A percentile compares a stretch with the other conserved stretches of the same genome.
Evolutionary conservation across 441 rosid genomes (phyloP).

Genomic region (Dalechampia spathulata): DNA sequence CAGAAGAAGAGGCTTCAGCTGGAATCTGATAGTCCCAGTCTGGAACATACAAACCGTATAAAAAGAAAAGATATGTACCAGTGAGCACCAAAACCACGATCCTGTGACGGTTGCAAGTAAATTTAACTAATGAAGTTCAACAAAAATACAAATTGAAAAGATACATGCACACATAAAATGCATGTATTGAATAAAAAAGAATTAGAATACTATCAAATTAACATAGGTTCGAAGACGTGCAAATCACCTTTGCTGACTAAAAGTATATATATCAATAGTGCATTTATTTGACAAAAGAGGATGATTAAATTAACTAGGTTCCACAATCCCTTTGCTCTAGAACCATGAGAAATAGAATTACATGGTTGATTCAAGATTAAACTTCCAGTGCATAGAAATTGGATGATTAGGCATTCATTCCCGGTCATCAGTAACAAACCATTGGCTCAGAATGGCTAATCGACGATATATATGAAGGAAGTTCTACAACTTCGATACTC

Average conservation of each 20-base stretch:
- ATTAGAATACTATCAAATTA: not conserved
- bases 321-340: not conserved
- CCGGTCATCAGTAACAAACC: not conserved
- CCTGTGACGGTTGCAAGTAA: slow-evolving; percentile 32
- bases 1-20: slow-evolving; percentile 32
- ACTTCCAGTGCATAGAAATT: not conserved
- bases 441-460: no score
- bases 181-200: not conserved
- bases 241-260: not conserved
- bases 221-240: not conserved
- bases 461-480: no score
- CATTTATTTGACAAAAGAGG: not conserved
- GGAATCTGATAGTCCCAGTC: slow-evolving; percentile 73
- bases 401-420: not conserved
- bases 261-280: not conserved
- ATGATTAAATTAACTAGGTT: not conserved
- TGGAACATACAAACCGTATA: slow-evolving; percentile 65
- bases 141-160: not conserved
- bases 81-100: slow-evolving; percentile 36
- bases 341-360: not conserved
- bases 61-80: slow-evolving; percentile 35
- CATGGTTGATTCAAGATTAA: not conserved
- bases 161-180: not conserved
- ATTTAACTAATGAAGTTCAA: slow-evolving; percentile 4
- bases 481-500: no score